Conservation (phyloP, 129 eudicot species). For the Ambrosia artemisiifolia region DNA sequence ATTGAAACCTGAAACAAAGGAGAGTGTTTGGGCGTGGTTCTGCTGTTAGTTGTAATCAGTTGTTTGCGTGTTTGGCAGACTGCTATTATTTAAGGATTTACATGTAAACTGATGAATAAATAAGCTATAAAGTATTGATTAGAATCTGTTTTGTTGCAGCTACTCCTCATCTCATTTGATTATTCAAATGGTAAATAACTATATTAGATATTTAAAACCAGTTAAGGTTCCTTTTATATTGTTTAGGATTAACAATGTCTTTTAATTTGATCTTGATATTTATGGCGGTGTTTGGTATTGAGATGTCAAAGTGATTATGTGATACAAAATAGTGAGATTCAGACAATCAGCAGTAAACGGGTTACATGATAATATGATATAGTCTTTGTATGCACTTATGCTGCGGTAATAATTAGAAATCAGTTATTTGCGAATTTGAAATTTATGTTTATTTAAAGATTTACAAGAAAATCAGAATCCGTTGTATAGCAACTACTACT, state of each 20-base stretch:
- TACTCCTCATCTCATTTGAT: not conserved
- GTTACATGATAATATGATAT: not conserved
- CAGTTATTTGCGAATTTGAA: not conserved
- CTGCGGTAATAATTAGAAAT: not conserved
- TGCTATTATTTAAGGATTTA: not conserved
- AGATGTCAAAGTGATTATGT: not conserved
- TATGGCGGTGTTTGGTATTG: not conserved
- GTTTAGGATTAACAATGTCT: not conserved
- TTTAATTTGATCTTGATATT: not conserved
- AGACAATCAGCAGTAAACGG: not conserved
- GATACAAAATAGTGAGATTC: not conserved
- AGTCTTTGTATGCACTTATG: not conserved
- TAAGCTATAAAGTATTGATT: not conserved
- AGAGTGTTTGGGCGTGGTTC: not conserved
- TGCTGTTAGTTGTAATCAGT: not conserved
- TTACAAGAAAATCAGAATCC: slow-evolving; percentile 1
- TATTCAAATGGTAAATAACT: not conserved
- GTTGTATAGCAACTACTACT: no score
- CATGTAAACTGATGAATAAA: slow-evolving; percentile 3
- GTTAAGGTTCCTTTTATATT: not conserved
- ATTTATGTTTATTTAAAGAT: not conserved
- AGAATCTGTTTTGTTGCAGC: slow-evolving; percentile 4
- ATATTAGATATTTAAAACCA: not conserved
- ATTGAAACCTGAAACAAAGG: slow-evolving; percentile 64
- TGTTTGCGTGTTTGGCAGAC: slow-evolving; percentile 2